A percentile compares a stretch with the other conserved stretches of the same genome.
These are phyloP conservation scores for Gossypium aridum DNA, from an alignment of 441 rosid species.

Conservation along the genomic window DNA sequence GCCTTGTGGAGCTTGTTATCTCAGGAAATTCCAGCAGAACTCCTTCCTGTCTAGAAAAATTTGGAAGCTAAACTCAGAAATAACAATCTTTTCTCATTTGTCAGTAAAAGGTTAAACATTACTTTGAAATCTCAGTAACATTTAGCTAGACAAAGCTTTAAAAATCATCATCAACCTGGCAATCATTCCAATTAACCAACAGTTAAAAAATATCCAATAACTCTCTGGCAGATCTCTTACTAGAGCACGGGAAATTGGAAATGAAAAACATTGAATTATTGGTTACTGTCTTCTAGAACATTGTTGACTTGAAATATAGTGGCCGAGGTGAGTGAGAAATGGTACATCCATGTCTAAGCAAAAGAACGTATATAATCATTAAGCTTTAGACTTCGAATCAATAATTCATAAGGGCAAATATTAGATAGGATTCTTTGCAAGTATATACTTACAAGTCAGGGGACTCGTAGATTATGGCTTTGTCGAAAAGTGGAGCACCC, in stretches of 20 bases:
- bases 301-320: too few species aligned
- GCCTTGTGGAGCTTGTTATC: constrained; percentile 89
- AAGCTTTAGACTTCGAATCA: background rate
- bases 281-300: too few species aligned
- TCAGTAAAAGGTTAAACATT: background rate
- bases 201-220: too few species aligned
- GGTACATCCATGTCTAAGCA: too few species aligned
- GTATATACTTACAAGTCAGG: constrained; percentile 57
- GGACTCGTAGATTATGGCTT: constrained; percentile 70
- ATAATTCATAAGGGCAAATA: background rate
- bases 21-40: constrained; percentile 91
- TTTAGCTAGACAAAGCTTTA: background rate
- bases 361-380: background rate
- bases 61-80: background rate
- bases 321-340: too few species aligned
- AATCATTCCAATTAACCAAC: too few species aligned
- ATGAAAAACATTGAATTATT: too few species aligned
- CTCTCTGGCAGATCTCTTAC: too few species aligned
- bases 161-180: too few species aligned
- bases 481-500: constrained; percentile 95
- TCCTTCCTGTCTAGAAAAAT: constrained; percentile 57
- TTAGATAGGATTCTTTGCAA: background rate
- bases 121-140: background rate
- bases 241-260: too few species aligned
- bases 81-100: background rate